A percentile compares a stretch with the other conserved stretches of the same genome.
Evolutionary conservation across 108 stramenopile genomes (phyloP).

Genomic region (Cyclotella baltica): DNA sequence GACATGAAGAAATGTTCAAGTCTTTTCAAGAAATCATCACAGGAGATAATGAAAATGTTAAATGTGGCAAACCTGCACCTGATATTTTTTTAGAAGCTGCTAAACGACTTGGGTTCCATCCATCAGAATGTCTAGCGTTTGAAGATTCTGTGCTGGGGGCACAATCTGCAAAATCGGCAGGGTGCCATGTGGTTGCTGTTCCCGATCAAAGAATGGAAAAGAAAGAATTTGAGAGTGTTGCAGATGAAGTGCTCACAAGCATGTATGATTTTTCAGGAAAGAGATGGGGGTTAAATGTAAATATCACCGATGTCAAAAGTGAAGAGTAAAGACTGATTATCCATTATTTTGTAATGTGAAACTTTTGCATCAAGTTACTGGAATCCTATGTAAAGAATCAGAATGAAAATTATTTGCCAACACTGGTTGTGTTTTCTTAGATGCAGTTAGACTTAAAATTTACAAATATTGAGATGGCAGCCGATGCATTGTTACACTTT

Average conservation of each 20-base stretch:
- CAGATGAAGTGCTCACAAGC: conserved; percentile 68
- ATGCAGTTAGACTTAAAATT: too few species aligned
- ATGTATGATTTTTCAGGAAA: conserved; percentile 71
- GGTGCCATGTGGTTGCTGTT: conserved; percentile 75
- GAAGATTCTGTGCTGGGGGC: conserved; percentile 84
- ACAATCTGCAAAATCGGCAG: conserved; percentile 70
- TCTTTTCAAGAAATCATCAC: conserved; percentile 66
- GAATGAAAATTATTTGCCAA: too few species aligned
- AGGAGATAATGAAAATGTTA: conserved; percentile 74
- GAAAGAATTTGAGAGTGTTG: conserved; percentile 50
- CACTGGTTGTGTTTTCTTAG: too few species aligned
- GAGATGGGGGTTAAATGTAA: conserved; percentile 56
- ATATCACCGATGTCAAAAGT: conserved; percentile 7
- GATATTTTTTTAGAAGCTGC: conserved; percentile 85
- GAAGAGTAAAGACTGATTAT: not conserved
- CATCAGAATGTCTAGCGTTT: conserved; percentile 79
- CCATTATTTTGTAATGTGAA: too few species aligned
- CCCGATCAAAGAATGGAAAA: conserved; percentile 77
- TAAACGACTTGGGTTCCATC: conserved; percentile 61
- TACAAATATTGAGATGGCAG: too few species aligned
- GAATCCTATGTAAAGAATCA: too few species aligned
- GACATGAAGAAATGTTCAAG: conserved; percentile 64
- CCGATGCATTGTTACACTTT: too few species aligned
- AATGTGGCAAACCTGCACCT: conserved; percentile 85
- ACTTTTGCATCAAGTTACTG: too few species aligned